Conservation (phyloP, 2,329 filamentous ascomycete species). For the Thelonectria discophora region DNA sequence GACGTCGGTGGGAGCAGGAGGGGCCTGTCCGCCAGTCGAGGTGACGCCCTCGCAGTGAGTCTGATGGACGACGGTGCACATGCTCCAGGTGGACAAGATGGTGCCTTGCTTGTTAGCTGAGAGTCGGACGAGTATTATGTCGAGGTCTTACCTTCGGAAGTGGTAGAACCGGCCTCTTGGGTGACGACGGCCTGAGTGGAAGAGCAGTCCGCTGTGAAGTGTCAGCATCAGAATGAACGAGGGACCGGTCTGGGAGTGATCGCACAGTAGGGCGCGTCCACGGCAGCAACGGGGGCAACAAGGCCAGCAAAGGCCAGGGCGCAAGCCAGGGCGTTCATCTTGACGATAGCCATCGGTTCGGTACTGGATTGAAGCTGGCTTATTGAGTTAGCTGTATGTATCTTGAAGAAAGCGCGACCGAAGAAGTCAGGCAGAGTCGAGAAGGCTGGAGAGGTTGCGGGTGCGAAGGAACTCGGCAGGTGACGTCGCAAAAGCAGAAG, state of each 20-base stretch:
- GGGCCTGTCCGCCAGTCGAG: constrained; percentile 37
- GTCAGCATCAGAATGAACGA: constrained; percentile 13
- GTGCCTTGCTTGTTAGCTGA: constrained; percentile 37
- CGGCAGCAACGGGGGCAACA: constrained; percentile 31
- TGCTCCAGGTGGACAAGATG: constrained; percentile 48
- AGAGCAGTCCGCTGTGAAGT: not conserved
- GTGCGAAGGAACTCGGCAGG: not conserved
- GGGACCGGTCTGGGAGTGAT: not conserved
- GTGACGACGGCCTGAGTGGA: constrained; percentile 42
- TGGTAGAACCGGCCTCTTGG: constrained; percentile 46
- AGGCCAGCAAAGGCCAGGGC: constrained; percentile 37
- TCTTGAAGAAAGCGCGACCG: not conserved
- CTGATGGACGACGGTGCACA: constrained; percentile 48
- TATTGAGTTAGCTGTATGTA: constrained; percentile 12
- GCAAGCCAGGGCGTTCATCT: constrained; percentile 40
- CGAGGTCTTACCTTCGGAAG: constrained; percentile 43
- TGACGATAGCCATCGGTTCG: constrained; percentile 42
- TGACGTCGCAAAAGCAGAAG: not conserved
- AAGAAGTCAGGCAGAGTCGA: not conserved
- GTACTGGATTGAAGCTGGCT: constrained; percentile 13
- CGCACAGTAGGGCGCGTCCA: constrained; percentile 36
- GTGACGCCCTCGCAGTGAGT: constrained; percentile 47
- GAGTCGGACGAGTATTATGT: not conserved
- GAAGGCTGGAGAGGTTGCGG: not conserved
- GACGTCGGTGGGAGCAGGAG: constrained; percentile 17